These are phyloP conservation scores for Aspergillus amoenus DNA, from an alignment of 2,329 filamentous ascomycete genomes.

Conservation along the genomic window DNA sequence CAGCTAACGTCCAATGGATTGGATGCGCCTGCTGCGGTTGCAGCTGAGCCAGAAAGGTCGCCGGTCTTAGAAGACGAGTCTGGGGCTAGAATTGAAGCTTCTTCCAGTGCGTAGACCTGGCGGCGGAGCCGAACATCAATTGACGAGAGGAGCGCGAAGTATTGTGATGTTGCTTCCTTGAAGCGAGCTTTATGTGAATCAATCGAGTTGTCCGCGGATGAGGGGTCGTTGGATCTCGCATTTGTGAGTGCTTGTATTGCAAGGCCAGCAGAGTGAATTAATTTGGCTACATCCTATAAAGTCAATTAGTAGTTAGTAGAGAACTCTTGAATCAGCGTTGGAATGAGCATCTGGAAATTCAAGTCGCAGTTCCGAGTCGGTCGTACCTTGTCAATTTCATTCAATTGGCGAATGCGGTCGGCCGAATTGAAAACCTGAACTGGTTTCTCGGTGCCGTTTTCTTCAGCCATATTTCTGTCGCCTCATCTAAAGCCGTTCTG, in stretches of 20 bases:
- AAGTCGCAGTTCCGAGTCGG: background rate
- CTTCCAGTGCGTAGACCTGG: conserved; percentile 76
- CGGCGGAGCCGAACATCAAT: conserved; percentile 73
- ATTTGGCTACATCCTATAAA: conserved; percentile 49
- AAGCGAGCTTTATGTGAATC: conserved; percentile 61
- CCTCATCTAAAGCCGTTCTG: background rate
- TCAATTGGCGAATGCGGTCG: conserved; percentile 78
- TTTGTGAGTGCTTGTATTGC: conserved; percentile 65
- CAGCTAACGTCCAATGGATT: conserved; percentile 78
- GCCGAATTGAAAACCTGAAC: conserved; percentile 62
- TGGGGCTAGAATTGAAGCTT: conserved; percentile 68
- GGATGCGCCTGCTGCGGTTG: conserved; percentile 26
- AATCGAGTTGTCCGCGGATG: conserved; percentile 41
- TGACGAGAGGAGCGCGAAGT: conserved; percentile 70
- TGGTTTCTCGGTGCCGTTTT: conserved; percentile 22
- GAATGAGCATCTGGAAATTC: background rate
- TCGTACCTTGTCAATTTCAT: conserved; percentile 69
- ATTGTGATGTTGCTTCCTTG: conserved; percentile 56
- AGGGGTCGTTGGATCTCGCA: conserved; percentile 36
- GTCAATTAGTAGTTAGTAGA: conserved; percentile 5
- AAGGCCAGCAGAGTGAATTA: conserved; percentile 60
- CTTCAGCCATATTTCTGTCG: conserved; percentile 22
- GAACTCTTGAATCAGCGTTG: background rate
- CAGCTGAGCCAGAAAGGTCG: conserved; percentile 29
- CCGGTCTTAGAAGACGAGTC: conserved; percentile 37